Percentiles rank a stretch among this genome's conserved stretches.
Evolutionary conservation across 1,284 basidiomycete species (phyloP).

Genomic region (Bothia castanella): DNA sequence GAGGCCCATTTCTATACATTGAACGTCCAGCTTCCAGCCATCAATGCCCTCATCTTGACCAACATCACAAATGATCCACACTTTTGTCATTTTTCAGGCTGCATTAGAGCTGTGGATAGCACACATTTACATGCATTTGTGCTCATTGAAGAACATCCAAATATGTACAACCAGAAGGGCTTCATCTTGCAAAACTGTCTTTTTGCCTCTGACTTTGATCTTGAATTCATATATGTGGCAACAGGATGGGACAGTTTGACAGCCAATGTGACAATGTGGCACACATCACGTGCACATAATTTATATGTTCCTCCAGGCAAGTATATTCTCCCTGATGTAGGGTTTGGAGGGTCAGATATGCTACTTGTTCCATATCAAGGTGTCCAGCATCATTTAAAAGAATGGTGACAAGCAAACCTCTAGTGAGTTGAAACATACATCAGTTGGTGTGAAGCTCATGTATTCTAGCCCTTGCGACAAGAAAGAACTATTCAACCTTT

Average conservation of each 20-base stretch:
- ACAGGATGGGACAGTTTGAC: not conserved
- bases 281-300: not conserved
- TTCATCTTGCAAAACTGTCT: constrained; percentile 8
- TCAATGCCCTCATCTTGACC: not conserved
- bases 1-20: not conserved
- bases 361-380: not conserved
- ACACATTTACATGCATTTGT: not conserved
- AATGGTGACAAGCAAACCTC: not conserved
- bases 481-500: not conserved
- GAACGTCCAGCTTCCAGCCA: not conserved
- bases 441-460: no score
- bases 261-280: not conserved
- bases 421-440: no score
- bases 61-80: not conserved
- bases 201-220: no score
- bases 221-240: not conserved
- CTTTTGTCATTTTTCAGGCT: not conserved
- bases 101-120: not conserved
- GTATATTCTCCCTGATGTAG: not conserved
- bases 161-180: constrained; percentile 1
- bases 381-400: not conserved
- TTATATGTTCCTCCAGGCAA: not conserved
- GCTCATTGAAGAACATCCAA: not conserved
- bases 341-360: not conserved
- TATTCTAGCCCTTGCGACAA: not conserved